Evolutionary conservation across 1,139 yeast species (phyloP), one percentile per base, ranked within the genome.

Genomic region (Yamadazyma sp.): DNA sequence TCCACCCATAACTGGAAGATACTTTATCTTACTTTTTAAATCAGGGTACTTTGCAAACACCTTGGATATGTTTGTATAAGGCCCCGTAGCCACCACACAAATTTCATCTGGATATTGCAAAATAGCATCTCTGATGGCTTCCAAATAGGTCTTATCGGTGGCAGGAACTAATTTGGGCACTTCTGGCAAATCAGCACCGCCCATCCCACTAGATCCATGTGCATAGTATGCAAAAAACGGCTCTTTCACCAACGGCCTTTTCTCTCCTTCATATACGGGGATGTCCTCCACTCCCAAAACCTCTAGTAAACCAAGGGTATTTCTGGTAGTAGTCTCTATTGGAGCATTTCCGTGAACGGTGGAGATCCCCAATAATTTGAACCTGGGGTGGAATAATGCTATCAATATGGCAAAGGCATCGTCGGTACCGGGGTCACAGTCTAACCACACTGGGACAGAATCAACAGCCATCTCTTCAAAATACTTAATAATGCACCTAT

Each of bases 371-470:
- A 84, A 57, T 8, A 88, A 62, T 9, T 79, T 56, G 56, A 82
- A 77, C 30, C 71, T 62, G 0, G 86, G 86, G 46, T 79, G 74
- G 55, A 74, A 79, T 4, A 79, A 64, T 0, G 87, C 78, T 29
- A 88, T 52, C 15, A 86, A 64, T 6, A 88, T 69, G 8, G 95
- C 96, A 38, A 87, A 76, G 2, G 88, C 86, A 54, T 88, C 97
- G 56, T 88, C 96, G 53, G 86, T 92, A 2, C 96, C 96, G 0
- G 96, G 95, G 56, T 88, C 96, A 56, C 96, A 88, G 62, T 88
- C 96, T n/a, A 88, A 59, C 96, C 96, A 86, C 5, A 87, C 53
- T 1, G 91, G 91, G 16, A 83, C 39, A 17, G 47, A 33, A 11
- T 40, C 37, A 15, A 35, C 17, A 2, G 53, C 46, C 54, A 48